Base-by-base conservation (phyloP, 2,329 filamentous ascomycete species). In the Cytospora mali region DNA sequence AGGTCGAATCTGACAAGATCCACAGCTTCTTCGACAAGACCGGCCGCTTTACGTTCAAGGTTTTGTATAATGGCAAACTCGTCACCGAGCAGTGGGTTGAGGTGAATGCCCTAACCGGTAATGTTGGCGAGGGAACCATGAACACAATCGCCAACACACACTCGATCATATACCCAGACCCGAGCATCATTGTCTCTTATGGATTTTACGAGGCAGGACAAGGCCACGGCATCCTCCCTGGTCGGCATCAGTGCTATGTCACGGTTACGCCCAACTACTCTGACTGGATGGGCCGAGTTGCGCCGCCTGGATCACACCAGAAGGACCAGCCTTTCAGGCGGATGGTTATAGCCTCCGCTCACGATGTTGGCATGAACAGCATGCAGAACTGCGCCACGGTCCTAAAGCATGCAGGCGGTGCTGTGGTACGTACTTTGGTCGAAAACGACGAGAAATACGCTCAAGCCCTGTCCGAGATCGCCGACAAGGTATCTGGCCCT, bases 351-450 rank as follows among this genome's bases (percentile, higher is more conserved):
- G 78, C 80, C 0, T 73, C 76, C 1, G 72, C 77, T 0, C 81
- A 83, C 68, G 80, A 83, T 64, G 75, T 79, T 16, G 80, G 81
- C 28, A 83, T 83, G 80, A 83, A 83, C 70, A 80, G 73, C 69
- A 79, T 82, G 79, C 68, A 75, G 10, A 79, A 71, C 55, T 72
- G 74, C 27, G 67, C 75, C 28, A 72, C 73, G 0, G 70, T 83
- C 1, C 72, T 83, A 10, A 66, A 71, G 14, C 74, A 76, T 27
- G 72, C 75, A 7, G 72, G 73, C 33, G 68, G 69, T 29, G 73
- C 73, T 50, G 68, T 73, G 9, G 68, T 73, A 7, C 57, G 63
- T 13, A 66, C 66, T 23, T 61, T 75, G 59, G 58, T 73, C 59
- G 55, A 51, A 9, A 55, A 67, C 53, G 68, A 73, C 62, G 69